Percentiles rank a stretch among this genome's conserved stretches.
Evolutionary conservation across 2,329 filamentous ascomycete species (phyloP).

Genomic region (Claviceps sp.): DNA sequence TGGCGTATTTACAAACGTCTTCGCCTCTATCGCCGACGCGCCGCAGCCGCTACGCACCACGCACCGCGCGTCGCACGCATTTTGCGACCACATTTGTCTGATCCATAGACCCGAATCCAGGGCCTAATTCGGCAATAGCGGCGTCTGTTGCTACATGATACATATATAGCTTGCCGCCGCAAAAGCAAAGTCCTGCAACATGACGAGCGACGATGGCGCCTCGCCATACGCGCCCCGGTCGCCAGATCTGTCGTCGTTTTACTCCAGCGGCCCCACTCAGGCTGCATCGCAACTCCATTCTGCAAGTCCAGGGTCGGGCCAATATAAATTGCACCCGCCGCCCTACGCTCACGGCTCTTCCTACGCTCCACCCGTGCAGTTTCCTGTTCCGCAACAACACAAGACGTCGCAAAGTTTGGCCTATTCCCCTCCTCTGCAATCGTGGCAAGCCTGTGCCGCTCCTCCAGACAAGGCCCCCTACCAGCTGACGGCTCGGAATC

Average conservation of each 20-base stretch:
- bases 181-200: conserved; percentile 10
- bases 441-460: conserved; percentile 7
- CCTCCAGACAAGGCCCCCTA: conserved; percentile 9
- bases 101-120: not conserved
- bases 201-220: conserved; percentile 32
- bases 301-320: conserved; percentile 11
- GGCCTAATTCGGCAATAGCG: not conserved
- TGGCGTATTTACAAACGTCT: not conserved
- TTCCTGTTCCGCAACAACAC: conserved; percentile 14
- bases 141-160: not conserved
- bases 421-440: conserved; percentile 11
- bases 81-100: not conserved
- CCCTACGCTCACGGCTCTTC: conserved; percentile 14
- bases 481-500: conserved; percentile 6
- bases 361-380: conserved; percentile 16
- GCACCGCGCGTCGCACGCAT: not conserved
- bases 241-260: conserved; percentile 45
- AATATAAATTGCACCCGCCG: conserved; percentile 22
- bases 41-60: not conserved
- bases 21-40: not conserved
- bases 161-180: not conserved
- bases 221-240: conserved; percentile 41
- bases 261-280: conserved; percentile 22
- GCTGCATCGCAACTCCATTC: conserved; percentile 9
- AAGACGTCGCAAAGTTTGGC: conserved; percentile 12